phyloP scores from a whole-genome alignment of 208 protist species.

The Acanthamoeba healyi region DNA sequence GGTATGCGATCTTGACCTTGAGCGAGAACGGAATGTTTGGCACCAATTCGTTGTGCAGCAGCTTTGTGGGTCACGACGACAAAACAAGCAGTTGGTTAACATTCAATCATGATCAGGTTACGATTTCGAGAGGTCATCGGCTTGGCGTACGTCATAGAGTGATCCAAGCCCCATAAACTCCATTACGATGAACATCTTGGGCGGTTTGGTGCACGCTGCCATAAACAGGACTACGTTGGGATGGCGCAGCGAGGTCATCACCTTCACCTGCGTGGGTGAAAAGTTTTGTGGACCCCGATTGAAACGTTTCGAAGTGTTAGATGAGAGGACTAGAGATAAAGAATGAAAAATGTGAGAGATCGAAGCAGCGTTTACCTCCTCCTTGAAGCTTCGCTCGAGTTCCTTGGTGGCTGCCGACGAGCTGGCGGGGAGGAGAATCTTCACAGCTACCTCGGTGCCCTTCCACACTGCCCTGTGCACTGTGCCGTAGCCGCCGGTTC shows the following conservation, averaged over 20 bases:
- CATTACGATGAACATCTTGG: slow-evolving; percentile 55
- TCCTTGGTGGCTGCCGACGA: slow-evolving; percentile 46
- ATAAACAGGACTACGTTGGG: slow-evolving; percentile 85
- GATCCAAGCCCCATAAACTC: slow-evolving; percentile 14
- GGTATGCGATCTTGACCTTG: slow-evolving; percentile 10
- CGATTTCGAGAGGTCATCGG: background rate
- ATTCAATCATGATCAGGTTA: background rate
- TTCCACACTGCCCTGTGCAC: slow-evolving; percentile 63
- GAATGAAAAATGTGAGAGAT: background rate
- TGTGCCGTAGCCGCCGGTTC: background rate
- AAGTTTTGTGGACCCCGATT: background rate
- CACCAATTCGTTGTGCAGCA: slow-evolving; percentile 19
- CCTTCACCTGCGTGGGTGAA: slow-evolving; percentile 62
- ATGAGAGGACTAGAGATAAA: background rate
- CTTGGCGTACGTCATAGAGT: background rate
- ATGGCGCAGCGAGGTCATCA: slow-evolving; percentile 81
- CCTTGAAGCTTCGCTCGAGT: slow-evolving; percentile 79
- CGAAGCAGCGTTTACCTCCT: slow-evolving; percentile 29
- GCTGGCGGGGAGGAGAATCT: slow-evolving; percentile 32
- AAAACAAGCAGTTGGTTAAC: background rate
- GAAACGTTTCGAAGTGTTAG: too few species aligned
- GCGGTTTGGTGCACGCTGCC: slow-evolving; percentile 16
- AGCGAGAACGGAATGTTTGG: background rate
- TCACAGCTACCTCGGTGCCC: slow-evolving; percentile 70
- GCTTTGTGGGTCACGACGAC: background rate